Percentiles rank a stretch among this genome's conserved stretches.
phyloP scores from a whole-genome alignment of 768 basidiomycete genomes.

The Termitomyces sp. region DNA sequence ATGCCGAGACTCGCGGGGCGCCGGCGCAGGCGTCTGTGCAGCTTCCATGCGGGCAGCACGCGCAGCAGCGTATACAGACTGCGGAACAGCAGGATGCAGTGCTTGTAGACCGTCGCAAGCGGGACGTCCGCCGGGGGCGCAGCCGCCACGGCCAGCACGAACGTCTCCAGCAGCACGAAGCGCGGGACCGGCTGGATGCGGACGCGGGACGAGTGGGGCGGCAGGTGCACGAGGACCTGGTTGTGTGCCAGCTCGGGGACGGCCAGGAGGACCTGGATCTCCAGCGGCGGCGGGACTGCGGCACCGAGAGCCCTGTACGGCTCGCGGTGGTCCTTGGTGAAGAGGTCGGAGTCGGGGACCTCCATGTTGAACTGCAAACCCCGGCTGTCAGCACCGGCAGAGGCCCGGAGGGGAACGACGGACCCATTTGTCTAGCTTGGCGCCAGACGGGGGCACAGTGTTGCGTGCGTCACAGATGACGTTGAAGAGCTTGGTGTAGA shows the following conservation, averaged over 20 bases:
- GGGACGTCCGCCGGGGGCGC: slow-evolving; percentile 41
- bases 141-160: slow-evolving; percentile 46
- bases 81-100: slow-evolving; percentile 77
- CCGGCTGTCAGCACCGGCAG: no score
- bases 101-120: slow-evolving; percentile 78
- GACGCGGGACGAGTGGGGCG: slow-evolving; percentile 52
- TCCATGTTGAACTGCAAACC: no score
- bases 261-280: slow-evolving; percentile 10
- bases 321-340: slow-evolving; percentile 44
- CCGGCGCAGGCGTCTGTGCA: slow-evolving; percentile 55
- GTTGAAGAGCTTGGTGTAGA: no score
- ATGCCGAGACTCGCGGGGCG: slow-evolving; percentile 39
- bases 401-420: no score
- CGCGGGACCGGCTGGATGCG: slow-evolving; percentile 66
- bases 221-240: slow-evolving; percentile 56
- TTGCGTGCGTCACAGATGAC: no score
- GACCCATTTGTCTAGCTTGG: no score
- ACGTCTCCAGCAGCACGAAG: slow-evolving; percentile 69
- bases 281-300: slow-evolving; percentile 37
- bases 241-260: no score
- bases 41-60: slow-evolving; percentile 73
- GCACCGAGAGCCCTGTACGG: slow-evolving; percentile 35
- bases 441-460: no score
- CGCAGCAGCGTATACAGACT: slow-evolving; percentile 70
- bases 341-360: no score